phyloP scores from a whole-genome alignment of 2,329 filamentous ascomycete species.

The Epichloe uncinata region DNA sequence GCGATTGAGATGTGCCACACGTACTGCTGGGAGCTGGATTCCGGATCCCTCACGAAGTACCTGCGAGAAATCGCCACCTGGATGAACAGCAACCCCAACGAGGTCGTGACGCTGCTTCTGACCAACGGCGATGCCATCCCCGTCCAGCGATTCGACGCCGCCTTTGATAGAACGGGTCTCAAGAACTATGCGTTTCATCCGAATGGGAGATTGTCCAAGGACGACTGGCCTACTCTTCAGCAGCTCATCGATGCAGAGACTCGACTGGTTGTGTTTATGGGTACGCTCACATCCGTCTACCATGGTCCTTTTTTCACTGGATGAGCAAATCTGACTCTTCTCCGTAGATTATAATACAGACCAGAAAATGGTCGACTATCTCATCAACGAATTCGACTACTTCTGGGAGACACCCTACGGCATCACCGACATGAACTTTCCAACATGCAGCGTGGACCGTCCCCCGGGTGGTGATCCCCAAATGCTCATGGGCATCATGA shows the following conservation, averaged over 20 bases:
- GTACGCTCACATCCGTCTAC: constrained; percentile 19
- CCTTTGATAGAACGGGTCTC: constrained; percentile 43
- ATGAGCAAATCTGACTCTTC: background rate
- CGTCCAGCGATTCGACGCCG: constrained; percentile 38
- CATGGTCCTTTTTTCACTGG: background rate
- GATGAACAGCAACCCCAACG: constrained; percentile 43
- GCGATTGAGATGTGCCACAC: constrained; percentile 52
- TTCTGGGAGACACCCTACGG: constrained; percentile 65
- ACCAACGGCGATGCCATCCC: constrained; percentile 48
- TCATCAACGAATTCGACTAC: constrained; percentile 50
- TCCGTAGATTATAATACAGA: constrained; percentile 45
- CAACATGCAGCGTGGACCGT: constrained; percentile 52
- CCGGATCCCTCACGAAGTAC: constrained; percentile 40
- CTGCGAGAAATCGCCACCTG: constrained; percentile 45
- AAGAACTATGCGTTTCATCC: constrained; percentile 43
- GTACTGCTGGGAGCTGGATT: constrained; percentile 44
- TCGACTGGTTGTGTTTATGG: constrained; percentile 59
- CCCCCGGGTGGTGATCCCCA: constrained; percentile 30
- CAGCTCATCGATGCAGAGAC: constrained; percentile 48
- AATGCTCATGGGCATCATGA: constrained; percentile 31
- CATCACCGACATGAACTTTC: constrained; percentile 43
- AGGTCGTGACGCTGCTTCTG: constrained; percentile 50
- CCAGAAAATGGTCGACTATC: constrained; percentile 39
- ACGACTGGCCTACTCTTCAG: constrained; percentile 58
- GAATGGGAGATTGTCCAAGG: constrained; percentile 22